Percentiles rank a stretch among this genome's conserved stretches.
Conservation (phyloP, 768 basidiomycete genomes). For the Tylopilus rubrobrunneus region DNA sequence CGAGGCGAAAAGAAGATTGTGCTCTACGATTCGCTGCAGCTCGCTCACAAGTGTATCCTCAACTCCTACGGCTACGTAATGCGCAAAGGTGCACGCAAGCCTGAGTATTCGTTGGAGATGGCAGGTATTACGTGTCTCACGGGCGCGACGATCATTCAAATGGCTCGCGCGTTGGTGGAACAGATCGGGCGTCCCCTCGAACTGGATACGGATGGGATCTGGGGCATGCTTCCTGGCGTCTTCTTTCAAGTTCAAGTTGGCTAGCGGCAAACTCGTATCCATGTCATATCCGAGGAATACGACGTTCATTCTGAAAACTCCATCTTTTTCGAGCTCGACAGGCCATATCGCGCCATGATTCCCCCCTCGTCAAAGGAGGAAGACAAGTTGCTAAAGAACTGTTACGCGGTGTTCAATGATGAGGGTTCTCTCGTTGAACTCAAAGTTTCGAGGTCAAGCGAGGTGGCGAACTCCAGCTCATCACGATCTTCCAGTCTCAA, state of each 20-base stretch:
- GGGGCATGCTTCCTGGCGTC: slow-evolving; percentile 98
- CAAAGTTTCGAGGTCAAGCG: slow-evolving; percentile 98
- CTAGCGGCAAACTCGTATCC: slow-evolving; percentile 78
- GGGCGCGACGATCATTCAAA: slow-evolving; percentile 96
- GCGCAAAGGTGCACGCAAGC: slow-evolving; percentile 98
- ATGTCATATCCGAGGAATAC: slow-evolving; percentile 98
- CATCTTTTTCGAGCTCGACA: slow-evolving; percentile 99
- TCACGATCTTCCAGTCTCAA: slow-evolving; percentile 99
- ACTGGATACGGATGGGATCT: slow-evolving; percentile 97
- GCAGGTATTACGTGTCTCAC: slow-evolving; percentile 98
- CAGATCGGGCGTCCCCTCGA: slow-evolving; percentile 97
- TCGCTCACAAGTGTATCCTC: slow-evolving; percentile 99
- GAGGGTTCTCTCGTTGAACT: slow-evolving; percentile 97
- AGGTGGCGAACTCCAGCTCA: slow-evolving; percentile 93
- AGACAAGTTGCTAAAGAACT: slow-evolving; percentile 96
- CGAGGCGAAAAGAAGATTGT: slow-evolving; percentile 99
- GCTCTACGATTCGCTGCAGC: slow-evolving; percentile 94
- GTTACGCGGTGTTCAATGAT: slow-evolving; percentile 98
- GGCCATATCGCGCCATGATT: slow-evolving; percentile 99
- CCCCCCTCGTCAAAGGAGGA: slow-evolving; percentile 98
- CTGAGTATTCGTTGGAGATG: slow-evolving; percentile 99
- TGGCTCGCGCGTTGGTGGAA: slow-evolving; percentile 96
- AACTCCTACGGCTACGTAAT: slow-evolving; percentile 99
- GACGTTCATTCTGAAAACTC: slow-evolving; percentile 91
- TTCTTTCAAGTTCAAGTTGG: slow-evolving; percentile 94